Evolutionary conservation across 352 stramenopile species (phyloP).

Genomic region (Phytophthora fragariaefolia): DNA sequence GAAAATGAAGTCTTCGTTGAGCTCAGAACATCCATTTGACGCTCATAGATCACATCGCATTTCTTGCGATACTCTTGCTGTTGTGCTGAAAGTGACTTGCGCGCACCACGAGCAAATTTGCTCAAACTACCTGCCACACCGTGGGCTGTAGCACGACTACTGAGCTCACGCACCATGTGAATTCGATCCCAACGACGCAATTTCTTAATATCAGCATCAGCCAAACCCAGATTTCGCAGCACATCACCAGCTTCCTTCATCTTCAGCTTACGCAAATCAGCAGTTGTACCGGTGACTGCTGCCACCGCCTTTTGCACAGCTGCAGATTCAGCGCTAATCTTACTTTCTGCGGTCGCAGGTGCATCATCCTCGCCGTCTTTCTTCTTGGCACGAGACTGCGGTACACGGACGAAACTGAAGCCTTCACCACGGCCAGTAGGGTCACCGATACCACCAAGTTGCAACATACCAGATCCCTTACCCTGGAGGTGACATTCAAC

Average conservation of each 20-base stretch:
- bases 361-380: constrained; percentile 80
- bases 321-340: constrained; percentile 58
- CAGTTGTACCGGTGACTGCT: constrained; percentile 81
- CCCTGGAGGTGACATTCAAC: constrained; percentile 87
- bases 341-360: constrained; percentile 43
- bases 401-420: constrained; percentile 86
- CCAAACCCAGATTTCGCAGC: constrained; percentile 77
- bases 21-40: constrained; percentile 84
- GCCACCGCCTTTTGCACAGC: constrained; percentile 82
- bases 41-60: constrained; percentile 86
- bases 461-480: constrained; percentile 85
- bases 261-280: constrained; percentile 86
- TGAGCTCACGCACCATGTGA: constrained; percentile 81
- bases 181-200: constrained; percentile 85
- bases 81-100: constrained; percentile 82
- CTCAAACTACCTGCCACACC: constrained; percentile 75
- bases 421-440: constrained; percentile 83
- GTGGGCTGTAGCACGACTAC: constrained; percentile 72
- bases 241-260: constrained; percentile 89
- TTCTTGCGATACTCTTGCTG: constrained; percentile 88
- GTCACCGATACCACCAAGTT: constrained; percentile 82
- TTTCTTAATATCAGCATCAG: constrained; percentile 85
- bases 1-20: constrained; percentile 66
- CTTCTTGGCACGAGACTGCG: constrained; percentile 80
- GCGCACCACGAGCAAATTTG: constrained; percentile 81